Percentiles rank a stretch among this genome's conserved stretches.
Conservation (phyloP, 805 yeast genomes). For the Lachancea quebecensis region DNA sequence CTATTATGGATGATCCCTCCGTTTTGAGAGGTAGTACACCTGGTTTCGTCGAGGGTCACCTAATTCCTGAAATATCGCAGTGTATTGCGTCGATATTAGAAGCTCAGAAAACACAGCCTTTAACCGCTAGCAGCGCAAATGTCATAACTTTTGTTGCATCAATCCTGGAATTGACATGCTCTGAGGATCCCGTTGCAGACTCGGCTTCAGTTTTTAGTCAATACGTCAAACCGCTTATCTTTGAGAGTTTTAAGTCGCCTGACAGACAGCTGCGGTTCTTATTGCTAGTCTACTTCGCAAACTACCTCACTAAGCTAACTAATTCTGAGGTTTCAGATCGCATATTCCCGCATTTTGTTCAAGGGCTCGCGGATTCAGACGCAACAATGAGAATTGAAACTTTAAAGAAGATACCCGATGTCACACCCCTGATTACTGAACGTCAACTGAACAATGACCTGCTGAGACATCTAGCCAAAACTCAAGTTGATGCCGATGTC, state of each 20-base stretch:
- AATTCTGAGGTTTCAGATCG: constrained; percentile 60
- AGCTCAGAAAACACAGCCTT: constrained; percentile 12
- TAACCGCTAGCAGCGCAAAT: constrained; percentile 3
- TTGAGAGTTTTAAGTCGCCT: constrained; percentile 52
- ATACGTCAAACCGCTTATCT: constrained; percentile 48
- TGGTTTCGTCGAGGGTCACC: constrained; percentile 48
- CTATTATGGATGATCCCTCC: constrained; percentile 35
- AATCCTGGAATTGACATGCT: constrained; percentile 9
- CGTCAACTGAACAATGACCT: constrained; percentile 84
- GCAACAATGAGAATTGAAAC: constrained; percentile 76
- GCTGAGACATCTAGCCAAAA: constrained; percentile 65
- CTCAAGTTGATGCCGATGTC: constrained; percentile 28
- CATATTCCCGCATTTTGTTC: constrained; percentile 59
- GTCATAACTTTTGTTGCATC: constrained; percentile 8
- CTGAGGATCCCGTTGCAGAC: constrained; percentile 3
- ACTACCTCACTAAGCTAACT: constrained; percentile 43
- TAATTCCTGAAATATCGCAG: constrained; percentile 63
- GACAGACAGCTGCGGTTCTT: constrained; percentile 75
- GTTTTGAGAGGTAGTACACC: constrained; percentile 36
- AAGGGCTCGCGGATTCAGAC: constrained; percentile 83
- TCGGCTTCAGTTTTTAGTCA: constrained; percentile 4
- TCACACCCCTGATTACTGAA: constrained; percentile 61
- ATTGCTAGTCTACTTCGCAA: constrained; percentile 58
- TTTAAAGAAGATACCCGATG: constrained; percentile 44
- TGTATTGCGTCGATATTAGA: constrained; percentile 30